These are phyloP conservation scores for Penicillium sp. DNA, from an alignment of 2,329 filamentous ascomycete genomes.

Conservation along the genomic window DNA sequence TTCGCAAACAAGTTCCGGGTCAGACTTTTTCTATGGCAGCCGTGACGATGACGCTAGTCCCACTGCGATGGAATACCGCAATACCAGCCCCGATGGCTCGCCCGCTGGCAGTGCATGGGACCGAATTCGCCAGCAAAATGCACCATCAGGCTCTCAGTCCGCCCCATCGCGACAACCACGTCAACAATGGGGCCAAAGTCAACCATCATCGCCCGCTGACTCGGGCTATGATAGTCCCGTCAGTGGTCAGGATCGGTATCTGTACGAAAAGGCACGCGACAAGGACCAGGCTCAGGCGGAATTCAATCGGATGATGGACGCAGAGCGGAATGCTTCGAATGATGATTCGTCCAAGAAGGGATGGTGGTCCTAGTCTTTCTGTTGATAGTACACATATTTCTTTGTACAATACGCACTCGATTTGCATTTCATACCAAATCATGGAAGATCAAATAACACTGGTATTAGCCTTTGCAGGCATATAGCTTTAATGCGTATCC, in stretches of 20 bases:
- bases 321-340: constrained; percentile 30
- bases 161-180: constrained; percentile 2
- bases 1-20: constrained; percentile 8
- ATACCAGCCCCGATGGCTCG: constrained; percentile 9
- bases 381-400: background rate
- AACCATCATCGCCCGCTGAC: constrained; percentile 2
- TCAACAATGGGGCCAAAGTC: constrained; percentile 8
- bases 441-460: constrained; percentile 2
- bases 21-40: constrained; percentile 26
- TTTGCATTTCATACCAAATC: constrained; percentile 2
- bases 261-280: constrained; percentile 24
- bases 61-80: constrained; percentile 30
- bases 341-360: constrained; percentile 14
- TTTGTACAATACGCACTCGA: constrained; percentile 9
- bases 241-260: constrained; percentile 12
- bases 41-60: constrained; percentile 37
- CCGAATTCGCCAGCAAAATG: constrained; percentile 32
- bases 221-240: background rate
- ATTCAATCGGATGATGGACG: constrained; percentile 42
- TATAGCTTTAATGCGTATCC: constrained; percentile 9
- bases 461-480: constrained; percentile 19
- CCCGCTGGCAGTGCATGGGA: constrained; percentile 35
- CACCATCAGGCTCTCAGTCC: constrained; percentile 1
- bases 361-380: constrained; percentile 12
- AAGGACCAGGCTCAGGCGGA: constrained; percentile 40